Conservation (phyloP, 2,329 filamentous ascomycete genomes). For the Epicoccum nigrum region DNA sequence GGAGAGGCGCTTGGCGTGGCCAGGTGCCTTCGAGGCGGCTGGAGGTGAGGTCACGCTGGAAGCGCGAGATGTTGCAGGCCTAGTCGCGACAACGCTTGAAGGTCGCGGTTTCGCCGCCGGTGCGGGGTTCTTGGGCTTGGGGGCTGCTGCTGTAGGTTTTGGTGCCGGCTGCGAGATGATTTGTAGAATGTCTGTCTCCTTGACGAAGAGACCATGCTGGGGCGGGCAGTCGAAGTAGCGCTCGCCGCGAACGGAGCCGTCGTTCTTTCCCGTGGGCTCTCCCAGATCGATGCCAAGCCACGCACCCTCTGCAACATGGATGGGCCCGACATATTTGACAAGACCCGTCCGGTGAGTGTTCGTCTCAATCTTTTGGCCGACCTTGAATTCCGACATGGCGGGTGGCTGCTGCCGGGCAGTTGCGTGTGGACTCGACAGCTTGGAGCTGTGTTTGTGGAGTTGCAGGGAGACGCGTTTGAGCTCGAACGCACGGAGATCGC, state of each 20-base stretch:
- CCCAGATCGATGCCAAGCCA: constrained; percentile 93
- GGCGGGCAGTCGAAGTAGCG: constrained; percentile 83
- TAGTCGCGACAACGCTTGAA: constrained; percentile 30
- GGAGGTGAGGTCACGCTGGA: constrained; percentile 19
- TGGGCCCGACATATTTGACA: constrained; percentile 80
- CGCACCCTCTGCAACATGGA: constrained; percentile 80
- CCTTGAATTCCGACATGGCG: constrained; percentile 37
- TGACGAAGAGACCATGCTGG: constrained; percentile 83
- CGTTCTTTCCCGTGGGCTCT: constrained; percentile 85
- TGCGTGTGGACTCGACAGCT: constrained; percentile 17
- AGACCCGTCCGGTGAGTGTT: constrained; percentile 76
- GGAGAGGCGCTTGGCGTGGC: constrained; percentile 29
- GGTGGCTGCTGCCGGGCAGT: constrained; percentile 13
- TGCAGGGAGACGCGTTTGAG: constrained; percentile 14
- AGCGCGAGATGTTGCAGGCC: constrained; percentile 19
- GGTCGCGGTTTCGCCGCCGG: constrained; percentile 29
- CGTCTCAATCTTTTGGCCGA: constrained; percentile 78
- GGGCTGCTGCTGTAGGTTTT: constrained; percentile 14
- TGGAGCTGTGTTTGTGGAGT: constrained; percentile 13
- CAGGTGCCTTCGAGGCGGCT: constrained; percentile 7
- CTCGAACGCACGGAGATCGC: constrained; percentile 12
- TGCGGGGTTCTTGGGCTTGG: constrained; percentile 22
- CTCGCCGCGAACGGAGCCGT: constrained; percentile 86
- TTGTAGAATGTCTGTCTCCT: constrained; percentile 70
- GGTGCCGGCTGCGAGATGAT: constrained; percentile 54